Base-by-base conservation (phyloP, 2,329 filamentous ascomycete species). In the Scleromitrula shiraiana region DNA sequence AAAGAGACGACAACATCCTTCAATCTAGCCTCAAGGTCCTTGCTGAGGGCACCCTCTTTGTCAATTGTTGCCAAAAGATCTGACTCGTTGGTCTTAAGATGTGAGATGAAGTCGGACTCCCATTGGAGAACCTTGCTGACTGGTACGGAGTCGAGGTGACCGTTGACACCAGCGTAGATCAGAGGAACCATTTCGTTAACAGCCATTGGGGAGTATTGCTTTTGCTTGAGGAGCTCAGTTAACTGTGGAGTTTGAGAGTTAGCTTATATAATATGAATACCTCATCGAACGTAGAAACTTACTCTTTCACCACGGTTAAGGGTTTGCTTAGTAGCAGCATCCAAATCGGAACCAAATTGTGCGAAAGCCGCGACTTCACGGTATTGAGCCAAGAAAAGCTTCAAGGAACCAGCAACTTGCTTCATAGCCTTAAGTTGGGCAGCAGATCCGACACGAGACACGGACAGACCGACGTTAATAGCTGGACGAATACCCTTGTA, bases 401-500 rank as follows among this genome's bases (percentile, higher is more conserved):
- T 98, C 69, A 98, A 80, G 63, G 91, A 97, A 82, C 93, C 93
- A 67, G 93, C 93, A 65, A 98, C 93, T 81, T 98, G 93, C 84
- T 98, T 98, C 93, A 98, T 98, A 76, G 93, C 90, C 88, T 97
- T 98, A 73, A 97, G 82, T 82, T 98, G 93, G 70, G 93, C 93
- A 71, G 93, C 88, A 68, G 93, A 98, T 71, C 93, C 93, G 84
- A 98, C 93, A 88, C 93, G 93, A 63, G 93, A 98, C 65, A 98
- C 93, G 66, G 93, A 98, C 64, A 98, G 88, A 93, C 93, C 93
- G 86, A 98, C 93, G 83, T 98, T 98, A 74, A 98, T 98, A 77
- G 93, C 93, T 65, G 93, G 93, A 69, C 93, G 91, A 74, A 98
- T 77, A 94, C 93, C 93, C 88, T 98, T 98, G 88, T 96, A 97